Evolutionary conservation across 306 rosid species (phyloP).

Genomic region (Trifolium repens): DNA sequence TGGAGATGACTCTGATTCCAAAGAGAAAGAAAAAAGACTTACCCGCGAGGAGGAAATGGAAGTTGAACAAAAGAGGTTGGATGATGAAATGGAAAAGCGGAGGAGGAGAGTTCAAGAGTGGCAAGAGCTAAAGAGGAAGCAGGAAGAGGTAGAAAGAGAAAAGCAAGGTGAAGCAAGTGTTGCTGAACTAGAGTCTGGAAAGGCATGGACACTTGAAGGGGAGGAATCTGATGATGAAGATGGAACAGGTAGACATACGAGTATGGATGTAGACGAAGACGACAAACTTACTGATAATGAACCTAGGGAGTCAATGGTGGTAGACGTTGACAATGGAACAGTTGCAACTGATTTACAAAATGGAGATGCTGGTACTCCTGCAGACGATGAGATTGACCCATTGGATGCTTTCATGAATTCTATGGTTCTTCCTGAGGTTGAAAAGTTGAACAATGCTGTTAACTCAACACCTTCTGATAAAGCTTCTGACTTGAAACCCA

Average conservation of each 20-base stretch:
- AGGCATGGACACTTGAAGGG: conserved; percentile 94
- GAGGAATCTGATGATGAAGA: conserved; percentile 98
- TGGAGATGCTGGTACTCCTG: conserved; percentile 49
- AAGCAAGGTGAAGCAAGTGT: conserved; percentile 63
- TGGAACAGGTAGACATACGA: conserved; percentile 46
- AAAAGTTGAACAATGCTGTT: conserved; percentile 62
- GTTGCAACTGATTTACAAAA: conserved; percentile 52
- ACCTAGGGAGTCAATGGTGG: conserved; percentile 44
- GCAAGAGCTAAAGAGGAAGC: conserved; percentile 86
- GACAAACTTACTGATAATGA: conserved; percentile 50
- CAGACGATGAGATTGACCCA: conserved; percentile 78
- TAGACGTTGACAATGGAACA: conserved; percentile 54
- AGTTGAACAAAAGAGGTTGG: conserved; percentile 78
- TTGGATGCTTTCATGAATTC: conserved; percentile 94
- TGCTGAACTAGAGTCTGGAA: conserved; percentile 70
- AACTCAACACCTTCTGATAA: conserved; percentile 46
- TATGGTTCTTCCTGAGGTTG: conserved; percentile 90
- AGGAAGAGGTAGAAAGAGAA: conserved; percentile 81
- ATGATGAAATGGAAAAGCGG: conserved; percentile 93
- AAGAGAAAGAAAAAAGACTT: conserved; percentile 55
- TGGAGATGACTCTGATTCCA: conserved; percentile 56
- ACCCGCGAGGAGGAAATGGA: conserved; percentile 82
- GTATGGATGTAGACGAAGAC: conserved; percentile 65
- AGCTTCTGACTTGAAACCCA: conserved; percentile 50
- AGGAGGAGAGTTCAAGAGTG: conserved; percentile 97